A percentile compares a stretch with the other conserved stretches of the same genome.
Evolutionary conservation across 2,329 filamentous ascomycete species (phyloP).

Genomic region (Huntiella moniliformis): DNA sequence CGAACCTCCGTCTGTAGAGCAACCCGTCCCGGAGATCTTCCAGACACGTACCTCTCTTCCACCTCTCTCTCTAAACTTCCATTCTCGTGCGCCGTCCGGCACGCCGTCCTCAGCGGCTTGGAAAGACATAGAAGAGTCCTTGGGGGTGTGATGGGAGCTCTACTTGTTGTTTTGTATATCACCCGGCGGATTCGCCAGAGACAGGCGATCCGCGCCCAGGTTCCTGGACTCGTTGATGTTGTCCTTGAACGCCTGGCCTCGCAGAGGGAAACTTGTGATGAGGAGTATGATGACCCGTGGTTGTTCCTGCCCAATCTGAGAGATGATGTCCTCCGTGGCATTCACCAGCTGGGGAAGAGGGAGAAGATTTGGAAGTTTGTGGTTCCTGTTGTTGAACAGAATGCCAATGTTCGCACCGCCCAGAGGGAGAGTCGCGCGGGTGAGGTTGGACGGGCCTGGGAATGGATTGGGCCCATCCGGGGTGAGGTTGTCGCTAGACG

Average conservation of each 20-base stretch:
- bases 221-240: conserved; percentile 70
- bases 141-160: conserved; percentile 40
- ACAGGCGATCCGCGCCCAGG: conserved; percentile 46
- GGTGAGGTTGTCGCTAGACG: conserved; percentile 20
- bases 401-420: conserved; percentile 69
- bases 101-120: conserved; percentile 62
- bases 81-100: conserved; percentile 61
- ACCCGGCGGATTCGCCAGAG: conserved; percentile 44
- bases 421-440: conserved; percentile 49
- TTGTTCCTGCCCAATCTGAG: conserved; percentile 76
- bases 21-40: conserved; percentile 41
- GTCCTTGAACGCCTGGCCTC: conserved; percentile 66
- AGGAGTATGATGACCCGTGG: conserved; percentile 52
- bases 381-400: conserved; percentile 69
- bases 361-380: conserved; percentile 75
- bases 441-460: conserved; percentile 48
- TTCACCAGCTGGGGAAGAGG: conserved; percentile 58
- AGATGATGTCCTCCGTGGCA: conserved; percentile 71
- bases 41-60: conserved; percentile 51
- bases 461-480: conserved; percentile 45
- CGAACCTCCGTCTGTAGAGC: conserved; percentile 53
- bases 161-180: conserved; percentile 39
- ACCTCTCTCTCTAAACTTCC: conserved; percentile 83
- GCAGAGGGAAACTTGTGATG: conserved; percentile 64
- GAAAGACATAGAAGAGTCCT: conserved; percentile 74